These are phyloP conservation scores for Paraglomus brasilianum DNA, from an alignment of 192 early-diverging fungal genomes.

Conservation along the genomic window DNA sequence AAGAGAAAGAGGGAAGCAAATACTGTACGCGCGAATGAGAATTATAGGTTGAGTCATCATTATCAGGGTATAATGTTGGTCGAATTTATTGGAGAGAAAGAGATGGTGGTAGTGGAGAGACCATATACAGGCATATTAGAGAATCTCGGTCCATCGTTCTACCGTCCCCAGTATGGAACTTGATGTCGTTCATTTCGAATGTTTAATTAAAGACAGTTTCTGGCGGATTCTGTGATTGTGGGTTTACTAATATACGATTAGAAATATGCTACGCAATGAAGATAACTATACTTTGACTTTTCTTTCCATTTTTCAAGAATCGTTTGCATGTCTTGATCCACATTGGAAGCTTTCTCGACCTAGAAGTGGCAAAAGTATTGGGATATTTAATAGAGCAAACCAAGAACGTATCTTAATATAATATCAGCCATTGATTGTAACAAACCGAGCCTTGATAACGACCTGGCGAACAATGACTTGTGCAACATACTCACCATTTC, in stretches of 20 bases:
- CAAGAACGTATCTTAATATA: not conserved
- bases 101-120: constrained; percentile 86
- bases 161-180: constrained; percentile 82
- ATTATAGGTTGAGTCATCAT: constrained; percentile 71
- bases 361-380: constrained; percentile 37
- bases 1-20: constrained; percentile 48
- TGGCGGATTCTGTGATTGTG: too few species aligned
- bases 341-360: constrained; percentile 62
- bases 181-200: not conserved
- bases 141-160: constrained; percentile 77
- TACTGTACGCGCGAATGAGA: constrained; percentile 45
- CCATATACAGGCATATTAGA: constrained; percentile 78
- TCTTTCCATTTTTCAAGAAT: constrained; percentile 67
- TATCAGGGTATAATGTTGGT: constrained; percentile 84
- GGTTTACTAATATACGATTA: not conserved
- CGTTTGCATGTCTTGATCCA: constrained; percentile 82
- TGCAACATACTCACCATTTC: constrained; percentile 49
- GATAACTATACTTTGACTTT: constrained; percentile 23
- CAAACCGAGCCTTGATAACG: not conserved
- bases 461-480: constrained; percentile 1
- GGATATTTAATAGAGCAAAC: not conserved
- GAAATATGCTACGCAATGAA: constrained; percentile 27
- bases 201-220: not conserved
- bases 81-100: constrained; percentile 67
- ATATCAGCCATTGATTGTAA: not conserved